These are phyloP conservation scores for Pyrenochaeta sp. DNA, from an alignment of 2,329 filamentous ascomycete species.

Conservation along the genomic window DNA sequence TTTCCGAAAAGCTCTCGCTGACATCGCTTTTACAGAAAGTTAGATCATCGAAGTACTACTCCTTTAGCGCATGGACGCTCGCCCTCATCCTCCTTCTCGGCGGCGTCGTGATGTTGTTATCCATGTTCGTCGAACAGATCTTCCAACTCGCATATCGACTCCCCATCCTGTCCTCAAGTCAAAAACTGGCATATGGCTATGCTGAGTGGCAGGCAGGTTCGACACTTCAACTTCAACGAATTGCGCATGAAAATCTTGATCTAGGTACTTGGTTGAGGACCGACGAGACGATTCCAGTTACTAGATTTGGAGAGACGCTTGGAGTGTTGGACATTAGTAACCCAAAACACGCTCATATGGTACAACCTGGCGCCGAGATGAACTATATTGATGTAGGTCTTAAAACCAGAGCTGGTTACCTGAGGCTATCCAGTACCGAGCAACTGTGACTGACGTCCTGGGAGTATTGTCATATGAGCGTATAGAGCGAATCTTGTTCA, in stretches of 20 bases:
- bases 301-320: constrained; percentile 10
- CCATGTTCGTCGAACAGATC: background rate
- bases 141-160: background rate
- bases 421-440: too few species aligned
- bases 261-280: constrained; percentile 25
- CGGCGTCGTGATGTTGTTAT: background rate
- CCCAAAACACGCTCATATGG: background rate
- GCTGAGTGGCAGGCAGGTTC: constrained; percentile 30
- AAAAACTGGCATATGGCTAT: constrained; percentile 9
- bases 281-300: constrained; percentile 18
- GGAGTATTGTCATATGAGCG: too few species aligned
- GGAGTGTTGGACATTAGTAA: constrained; percentile 14
- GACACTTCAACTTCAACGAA: constrained; percentile 29
- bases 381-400: too few species aligned
- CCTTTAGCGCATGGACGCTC: background rate
- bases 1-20: too few species aligned
- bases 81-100: background rate
- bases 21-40: background rate
- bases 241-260: constrained; percentile 28
- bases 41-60: background rate
- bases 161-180: background rate
- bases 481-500: too few species aligned
- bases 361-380: background rate
- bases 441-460: too few species aligned
- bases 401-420: too few species aligned